Conservation (phyloP, 495 filamentous ascomycete species). For the Penicillium angulare region DNA sequence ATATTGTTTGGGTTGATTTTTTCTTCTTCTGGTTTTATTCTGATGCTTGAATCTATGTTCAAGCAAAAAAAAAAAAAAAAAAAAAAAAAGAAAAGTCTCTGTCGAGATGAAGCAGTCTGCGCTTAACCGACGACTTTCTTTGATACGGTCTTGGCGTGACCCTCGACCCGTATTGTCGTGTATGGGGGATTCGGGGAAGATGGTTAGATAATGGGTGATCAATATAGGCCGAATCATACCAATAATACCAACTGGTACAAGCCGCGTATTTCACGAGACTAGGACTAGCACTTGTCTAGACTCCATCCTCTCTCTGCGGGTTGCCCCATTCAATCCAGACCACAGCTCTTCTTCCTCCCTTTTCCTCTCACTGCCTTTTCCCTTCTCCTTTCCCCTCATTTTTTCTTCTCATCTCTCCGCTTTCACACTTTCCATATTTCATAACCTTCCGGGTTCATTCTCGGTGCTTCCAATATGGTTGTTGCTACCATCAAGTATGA, state of each 20-base stretch:
- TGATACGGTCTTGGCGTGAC: slow-evolving; percentile 3
- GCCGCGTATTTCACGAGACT: slow-evolving; percentile 4
- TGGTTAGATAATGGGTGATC: too few species aligned
- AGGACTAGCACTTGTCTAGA: slow-evolving; percentile 21
- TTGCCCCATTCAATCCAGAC: slow-evolving; percentile 32
- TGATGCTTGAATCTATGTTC: too few species aligned
- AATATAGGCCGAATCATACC: too few species aligned
- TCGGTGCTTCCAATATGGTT: slow-evolving; percentile 31
- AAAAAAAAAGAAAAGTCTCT: too few species aligned
- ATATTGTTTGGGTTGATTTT: too few species aligned
- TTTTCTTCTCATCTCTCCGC: slow-evolving; percentile 5
- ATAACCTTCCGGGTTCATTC: slow-evolving; percentile 2
- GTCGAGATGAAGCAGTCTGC: too few species aligned
- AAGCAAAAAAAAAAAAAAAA: too few species aligned
- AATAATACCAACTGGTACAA: slow-evolving; percentile 2
- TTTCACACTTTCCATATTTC: neutral
- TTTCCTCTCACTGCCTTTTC: slow-evolving; percentile 21
- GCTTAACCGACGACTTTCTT: slow-evolving; percentile 12
- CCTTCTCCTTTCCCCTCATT: slow-evolving; percentile 7
- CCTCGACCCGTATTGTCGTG: neutral
- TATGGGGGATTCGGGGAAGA: too few species aligned
- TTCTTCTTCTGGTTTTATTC: too few species aligned
- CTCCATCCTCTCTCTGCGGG: slow-evolving; percentile 28
- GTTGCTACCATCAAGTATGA: slow-evolving; percentile 42
- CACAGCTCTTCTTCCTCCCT: slow-evolving; percentile 28